Percentiles rank a stretch among this genome's conserved stretches.
Evolutionary conservation across 2,329 filamentous ascomycete species (phyloP).

Genomic region (Aspergillus texensis): DNA sequence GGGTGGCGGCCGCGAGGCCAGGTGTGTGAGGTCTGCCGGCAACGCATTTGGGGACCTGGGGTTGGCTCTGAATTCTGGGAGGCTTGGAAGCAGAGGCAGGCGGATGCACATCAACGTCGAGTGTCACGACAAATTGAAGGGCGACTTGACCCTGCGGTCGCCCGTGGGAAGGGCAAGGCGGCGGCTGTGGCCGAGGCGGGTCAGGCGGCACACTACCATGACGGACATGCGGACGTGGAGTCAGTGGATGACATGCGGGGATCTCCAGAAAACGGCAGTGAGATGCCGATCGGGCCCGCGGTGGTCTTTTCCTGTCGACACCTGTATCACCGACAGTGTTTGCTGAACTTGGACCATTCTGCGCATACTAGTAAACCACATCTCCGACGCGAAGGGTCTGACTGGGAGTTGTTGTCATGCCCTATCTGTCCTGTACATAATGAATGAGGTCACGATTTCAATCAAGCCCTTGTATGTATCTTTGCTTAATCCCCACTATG

Average conservation of each 20-base stretch:
- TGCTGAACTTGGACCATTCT: slow-evolving; percentile 34
- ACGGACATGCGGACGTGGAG: slow-evolving; percentile 20
- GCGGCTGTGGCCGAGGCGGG: slow-evolving; percentile 27
- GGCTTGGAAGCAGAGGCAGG: slow-evolving; percentile 70
- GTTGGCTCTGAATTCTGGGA: slow-evolving; percentile 76
- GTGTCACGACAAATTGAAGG: slow-evolving; percentile 33
- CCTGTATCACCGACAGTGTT: slow-evolving; percentile 51
- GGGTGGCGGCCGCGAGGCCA: slow-evolving; percentile 90
- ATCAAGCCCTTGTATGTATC: neutral
- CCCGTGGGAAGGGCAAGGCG: slow-evolving; percentile 44
- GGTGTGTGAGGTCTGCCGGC: slow-evolving; percentile 82
- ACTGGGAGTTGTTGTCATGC: slow-evolving; percentile 28
- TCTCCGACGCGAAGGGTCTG: slow-evolving; percentile 26
- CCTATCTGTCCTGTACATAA: slow-evolving; percentile 44
- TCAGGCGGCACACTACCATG: slow-evolving; percentile 19
- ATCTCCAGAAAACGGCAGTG: slow-evolving; percentile 8
- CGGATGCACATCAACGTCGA: slow-evolving; percentile 34
- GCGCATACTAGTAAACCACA: slow-evolving; percentile 14
- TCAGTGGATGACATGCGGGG: slow-evolving; percentile 8
- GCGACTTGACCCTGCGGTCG: slow-evolving; percentile 29
- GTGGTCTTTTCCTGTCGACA: slow-evolving; percentile 54
- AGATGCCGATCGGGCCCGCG: slow-evolving; percentile 29
- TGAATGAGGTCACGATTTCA: slow-evolving; percentile 16
- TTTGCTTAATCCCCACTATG: slow-evolving; percentile 7
- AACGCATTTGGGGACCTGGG: slow-evolving; percentile 85